Conservation (phyloP, 495 filamentous ascomycete genomes). For the Trichoderma gamsii region DNA sequence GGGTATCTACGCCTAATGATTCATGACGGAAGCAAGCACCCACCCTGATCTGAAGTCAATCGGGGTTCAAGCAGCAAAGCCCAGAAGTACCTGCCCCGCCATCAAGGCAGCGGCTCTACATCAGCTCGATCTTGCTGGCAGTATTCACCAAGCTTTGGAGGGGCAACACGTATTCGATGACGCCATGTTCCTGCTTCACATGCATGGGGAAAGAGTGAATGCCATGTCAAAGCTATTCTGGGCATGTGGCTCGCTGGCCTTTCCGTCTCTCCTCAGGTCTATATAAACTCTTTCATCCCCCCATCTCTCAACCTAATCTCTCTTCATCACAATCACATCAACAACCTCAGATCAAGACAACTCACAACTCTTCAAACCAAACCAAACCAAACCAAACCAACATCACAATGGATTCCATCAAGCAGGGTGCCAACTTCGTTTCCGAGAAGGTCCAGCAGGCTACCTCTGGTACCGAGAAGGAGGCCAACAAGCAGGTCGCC, state of each 20-base stretch:
- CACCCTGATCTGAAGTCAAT: not conserved
- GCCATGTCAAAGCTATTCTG: not conserved
- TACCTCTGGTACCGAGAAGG: conserved; percentile 49
- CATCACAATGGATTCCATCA: conserved; percentile 52
- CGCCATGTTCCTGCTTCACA: conserved; percentile 14
- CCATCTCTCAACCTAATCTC: not conserved
- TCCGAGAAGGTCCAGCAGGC: conserved; percentile 51
- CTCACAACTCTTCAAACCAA: conserved; percentile 24
- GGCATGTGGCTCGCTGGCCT: not conserved
- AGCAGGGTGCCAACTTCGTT: conserved; percentile 56
- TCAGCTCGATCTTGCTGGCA: not conserved
- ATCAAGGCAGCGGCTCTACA: not conserved
- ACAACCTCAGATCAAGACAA: not conserved
- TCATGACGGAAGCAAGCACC: not conserved
- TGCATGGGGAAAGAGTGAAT: not conserved
- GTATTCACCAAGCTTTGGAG: not conserved
- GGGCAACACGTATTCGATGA: not conserved
- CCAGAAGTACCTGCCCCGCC: not conserved
- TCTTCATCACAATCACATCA: not conserved
- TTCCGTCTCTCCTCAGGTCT: not conserved
- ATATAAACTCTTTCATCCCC: conserved; percentile 7
- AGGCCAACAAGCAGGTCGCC: conserved; percentile 60
- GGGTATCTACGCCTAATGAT: not conserved
- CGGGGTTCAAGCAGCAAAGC: not conserved
- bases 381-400: conserved; percentile 24